Evolutionary conservation across 805 yeast genomes (phyloP).

Genomic region (Metschnikowia amazonensis): DNA sequence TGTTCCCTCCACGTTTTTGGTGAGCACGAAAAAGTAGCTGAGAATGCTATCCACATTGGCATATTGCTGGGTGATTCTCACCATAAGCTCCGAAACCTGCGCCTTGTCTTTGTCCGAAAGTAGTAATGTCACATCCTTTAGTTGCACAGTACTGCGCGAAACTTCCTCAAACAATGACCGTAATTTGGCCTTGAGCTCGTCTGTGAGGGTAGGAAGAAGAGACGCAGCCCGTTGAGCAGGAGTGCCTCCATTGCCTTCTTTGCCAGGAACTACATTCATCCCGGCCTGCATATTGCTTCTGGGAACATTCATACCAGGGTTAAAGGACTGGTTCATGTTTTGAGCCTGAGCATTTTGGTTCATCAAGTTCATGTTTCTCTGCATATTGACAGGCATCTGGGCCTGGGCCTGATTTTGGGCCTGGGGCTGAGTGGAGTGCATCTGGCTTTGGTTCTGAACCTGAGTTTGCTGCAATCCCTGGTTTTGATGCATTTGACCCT

Average conservation of each 20-base stretch:
- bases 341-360: conserved; percentile 1
- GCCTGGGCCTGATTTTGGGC: neutral
- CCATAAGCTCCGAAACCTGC: conserved; percentile 52
- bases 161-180: conserved; percentile 67
- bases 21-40: conserved; percentile 72
- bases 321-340: conserved; percentile 1
- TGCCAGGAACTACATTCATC: neutral
- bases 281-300: neutral
- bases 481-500: neutral
- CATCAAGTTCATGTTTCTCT: conserved; percentile 6
- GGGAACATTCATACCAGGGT: neutral
- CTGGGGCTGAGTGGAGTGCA: neutral
- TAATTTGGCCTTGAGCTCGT: conserved; percentile 59
- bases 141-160: conserved; percentile 57
- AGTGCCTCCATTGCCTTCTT: neutral
- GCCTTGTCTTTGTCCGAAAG: conserved; percentile 63
- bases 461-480: neutral
- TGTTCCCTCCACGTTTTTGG: conserved; percentile 73
- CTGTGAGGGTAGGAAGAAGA: conserved; percentile 42
- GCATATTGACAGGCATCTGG: conserved; percentile 3
- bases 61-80: conserved; percentile 54
- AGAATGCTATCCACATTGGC: conserved; percentile 70
- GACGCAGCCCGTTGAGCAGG: conserved; percentile 5
- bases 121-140: conserved; percentile 61
- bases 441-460: neutral